A percentile compares a stretch with the other conserved stretches of the same genome.
phyloP scores from a whole-genome alignment of 805 yeast genomes.

The Yamadazyma olivae region DNA sequence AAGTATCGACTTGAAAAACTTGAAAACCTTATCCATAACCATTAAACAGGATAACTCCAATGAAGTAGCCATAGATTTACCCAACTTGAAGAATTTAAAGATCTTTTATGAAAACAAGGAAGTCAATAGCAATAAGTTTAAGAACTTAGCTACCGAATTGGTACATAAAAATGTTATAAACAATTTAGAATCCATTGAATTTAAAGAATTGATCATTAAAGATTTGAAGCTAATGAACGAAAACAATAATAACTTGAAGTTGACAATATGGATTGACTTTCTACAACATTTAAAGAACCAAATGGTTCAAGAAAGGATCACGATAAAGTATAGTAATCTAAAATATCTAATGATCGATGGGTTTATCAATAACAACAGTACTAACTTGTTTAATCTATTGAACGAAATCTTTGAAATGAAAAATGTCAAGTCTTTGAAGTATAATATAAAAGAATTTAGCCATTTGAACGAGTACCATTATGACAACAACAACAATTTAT shows the following conservation, averaged over 20 bases:
- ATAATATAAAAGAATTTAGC: conserved; percentile 19
- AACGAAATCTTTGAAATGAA: conserved; percentile 13
- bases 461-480: conserved; percentile 18
- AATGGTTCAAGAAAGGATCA: too few species aligned
- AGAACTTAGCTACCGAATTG: conserved; percentile 10
- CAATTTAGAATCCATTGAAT: conserved; percentile 14
- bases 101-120: conserved; percentile 12
- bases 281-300: conserved; percentile 7
- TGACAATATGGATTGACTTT: conserved; percentile 20
- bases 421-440: conserved; percentile 12
- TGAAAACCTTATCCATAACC: background rate
- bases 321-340: background rate
- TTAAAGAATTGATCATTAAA: conserved; percentile 11
- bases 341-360: conserved; percentile 18
- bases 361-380: conserved; percentile 15
- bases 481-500: conserved; percentile 9
- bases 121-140: conserved; percentile 4
- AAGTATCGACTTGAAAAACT: conserved; percentile 1
- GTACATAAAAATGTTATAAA: conserved; percentile 1
- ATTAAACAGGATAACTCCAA: conserved; percentile 3
- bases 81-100: conserved; percentile 13
- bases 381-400: conserved; percentile 8
- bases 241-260: conserved; percentile 11
- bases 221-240: conserved; percentile 16
- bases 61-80: conserved; percentile 5